Percentiles rank a stretch among this genome's conserved stretches.
phyloP scores from a whole-genome alignment of 495 filamentous ascomycete genomes.

The Penicillium crystallinum region DNA sequence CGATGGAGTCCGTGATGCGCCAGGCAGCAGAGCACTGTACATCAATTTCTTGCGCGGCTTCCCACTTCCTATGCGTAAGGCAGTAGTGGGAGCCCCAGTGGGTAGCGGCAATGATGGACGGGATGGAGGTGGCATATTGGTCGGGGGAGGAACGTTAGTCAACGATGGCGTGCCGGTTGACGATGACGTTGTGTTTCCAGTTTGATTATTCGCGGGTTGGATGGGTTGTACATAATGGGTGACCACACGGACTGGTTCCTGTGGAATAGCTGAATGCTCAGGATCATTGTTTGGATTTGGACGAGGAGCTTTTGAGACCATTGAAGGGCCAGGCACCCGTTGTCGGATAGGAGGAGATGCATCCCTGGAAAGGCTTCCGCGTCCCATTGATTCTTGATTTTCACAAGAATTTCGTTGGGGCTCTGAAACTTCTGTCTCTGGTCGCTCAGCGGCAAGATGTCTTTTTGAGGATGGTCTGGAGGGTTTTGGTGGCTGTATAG shows the following conservation, averaged over 20 bases:
- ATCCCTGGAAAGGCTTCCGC: neutral
- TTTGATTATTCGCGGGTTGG: neutral
- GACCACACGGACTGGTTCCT: neutral
- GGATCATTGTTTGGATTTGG: neutral
- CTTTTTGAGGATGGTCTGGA: neutral
- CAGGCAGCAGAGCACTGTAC: slow-evolving; percentile 40
- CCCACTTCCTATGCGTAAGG: slow-evolving; percentile 30
- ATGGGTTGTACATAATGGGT: neutral
- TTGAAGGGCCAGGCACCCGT: neutral
- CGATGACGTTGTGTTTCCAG: neutral
- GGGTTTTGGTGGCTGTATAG: neutral
- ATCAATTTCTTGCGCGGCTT: slow-evolving; percentile 46
- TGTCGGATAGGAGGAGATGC: neutral
- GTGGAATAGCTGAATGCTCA: neutral
- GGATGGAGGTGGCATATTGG: neutral
- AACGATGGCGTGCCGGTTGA: neutral
- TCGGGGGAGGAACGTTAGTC: neutral
- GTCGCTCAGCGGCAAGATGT: neutral
- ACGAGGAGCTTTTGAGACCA: neutral
- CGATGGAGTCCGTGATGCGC: slow-evolving; percentile 13
- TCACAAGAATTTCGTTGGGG: neutral
- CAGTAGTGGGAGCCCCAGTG: slow-evolving; percentile 11
- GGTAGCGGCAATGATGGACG: neutral
- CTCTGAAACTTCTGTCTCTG: neutral
- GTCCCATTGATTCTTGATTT: neutral